These are phyloP conservation scores for Zygotorulaspora mrakii DNA, from an alignment of 1,139 yeast species.

Conservation along the genomic window DNA sequence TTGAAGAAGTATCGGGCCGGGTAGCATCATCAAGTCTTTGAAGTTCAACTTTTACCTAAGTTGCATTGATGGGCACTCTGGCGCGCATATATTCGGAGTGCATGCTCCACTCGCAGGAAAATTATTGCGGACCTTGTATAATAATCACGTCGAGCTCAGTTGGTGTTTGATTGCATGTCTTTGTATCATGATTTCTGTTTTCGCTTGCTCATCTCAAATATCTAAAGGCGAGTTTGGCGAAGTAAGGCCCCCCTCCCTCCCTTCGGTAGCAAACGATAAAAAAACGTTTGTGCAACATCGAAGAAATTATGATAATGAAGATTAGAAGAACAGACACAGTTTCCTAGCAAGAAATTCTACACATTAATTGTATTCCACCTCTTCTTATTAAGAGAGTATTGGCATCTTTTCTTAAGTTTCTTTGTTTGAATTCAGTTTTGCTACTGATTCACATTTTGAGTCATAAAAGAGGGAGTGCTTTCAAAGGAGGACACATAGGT, in stretches of 20 bases:
- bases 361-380: background rate
- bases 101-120: too few species aligned
- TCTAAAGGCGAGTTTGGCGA: constrained; percentile 4
- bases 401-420: background rate
- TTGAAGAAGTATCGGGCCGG: background rate
- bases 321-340: too few species aligned
- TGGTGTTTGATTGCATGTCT: background rate
- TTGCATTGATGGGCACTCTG: too few species aligned
- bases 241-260: constrained; percentile 3
- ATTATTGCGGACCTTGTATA: too few species aligned
- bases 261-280: constrained; percentile 4
- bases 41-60: too few species aligned
- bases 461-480: background rate
- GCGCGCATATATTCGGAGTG: too few species aligned
- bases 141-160: background rate
- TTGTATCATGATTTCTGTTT: background rate
- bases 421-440: background rate
- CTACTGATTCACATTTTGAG: background rate
- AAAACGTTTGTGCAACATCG: constrained; percentile 4
- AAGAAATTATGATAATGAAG: too few species aligned
- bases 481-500: too few species aligned
- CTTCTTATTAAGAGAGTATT: background rate
- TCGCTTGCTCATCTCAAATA: constrained; percentile 1
- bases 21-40: background rate
- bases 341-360: background rate